These are phyloP conservation scores for Apophysomyces elegans DNA, from an alignment of 371 early-diverging fungal species.

Conservation along the genomic window DNA sequence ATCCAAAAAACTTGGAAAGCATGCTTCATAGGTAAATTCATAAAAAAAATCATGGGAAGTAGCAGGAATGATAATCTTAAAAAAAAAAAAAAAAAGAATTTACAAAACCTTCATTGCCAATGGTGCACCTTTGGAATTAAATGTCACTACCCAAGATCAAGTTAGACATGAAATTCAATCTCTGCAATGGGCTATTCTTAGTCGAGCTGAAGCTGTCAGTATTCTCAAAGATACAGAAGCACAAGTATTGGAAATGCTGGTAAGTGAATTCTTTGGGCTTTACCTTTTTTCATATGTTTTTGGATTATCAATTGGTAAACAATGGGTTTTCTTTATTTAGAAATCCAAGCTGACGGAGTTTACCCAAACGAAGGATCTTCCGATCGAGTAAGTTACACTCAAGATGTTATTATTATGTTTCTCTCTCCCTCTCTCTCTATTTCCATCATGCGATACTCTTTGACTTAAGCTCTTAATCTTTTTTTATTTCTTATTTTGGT, in stretches of 20 bases:
- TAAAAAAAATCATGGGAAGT: background rate
- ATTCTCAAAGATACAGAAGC: conserved; percentile 38
- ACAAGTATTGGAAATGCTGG: conserved; percentile 38
- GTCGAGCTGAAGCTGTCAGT: conserved; percentile 24
- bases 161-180: conserved; percentile 26
- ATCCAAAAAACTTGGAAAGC: conserved; percentile 26
- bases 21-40: conserved; percentile 35
- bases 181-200: conserved; percentile 37
- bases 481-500: background rate
- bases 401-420: background rate
- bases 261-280: conserved; percentile 11
- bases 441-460: background rate
- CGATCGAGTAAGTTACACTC: conserved; percentile 11
- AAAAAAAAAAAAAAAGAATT: conserved; percentile 31
- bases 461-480: background rate
- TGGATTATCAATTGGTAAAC: background rate
- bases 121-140: conserved; percentile 34
- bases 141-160: conserved; percentile 30
- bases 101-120: conserved; percentile 41
- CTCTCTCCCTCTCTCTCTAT: no score
- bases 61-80: background rate
- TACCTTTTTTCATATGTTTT: background rate
- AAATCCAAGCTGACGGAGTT: conserved; percentile 24
- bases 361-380: conserved; percentile 11
- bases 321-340: conserved; percentile 14